Evolutionary conservation across 768 basidiomycete species (phyloP), one percentile per base, ranked within the genome.

Genomic region (Rickenella mellea): DNA sequence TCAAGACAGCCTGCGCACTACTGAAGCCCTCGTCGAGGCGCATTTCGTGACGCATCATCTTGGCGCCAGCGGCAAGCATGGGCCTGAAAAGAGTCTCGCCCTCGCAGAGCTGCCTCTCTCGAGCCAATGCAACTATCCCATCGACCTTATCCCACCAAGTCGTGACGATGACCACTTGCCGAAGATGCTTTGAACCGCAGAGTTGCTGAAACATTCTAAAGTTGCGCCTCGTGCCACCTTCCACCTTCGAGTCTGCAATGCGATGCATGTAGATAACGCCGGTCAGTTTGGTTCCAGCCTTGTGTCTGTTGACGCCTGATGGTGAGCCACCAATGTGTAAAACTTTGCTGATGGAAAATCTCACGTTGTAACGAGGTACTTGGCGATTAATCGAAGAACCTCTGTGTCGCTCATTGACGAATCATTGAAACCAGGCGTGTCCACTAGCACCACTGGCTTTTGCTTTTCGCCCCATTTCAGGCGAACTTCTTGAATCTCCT

Each of bases 1-100:
- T 62, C 0, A 80, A 45, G 40, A 76, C 63, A 7, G 49, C 46
- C 0, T 61, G 64, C 0, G 71, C 69, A 2, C 71, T 71, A 14
- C 61, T 48, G 4, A 63, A 42, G 3, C 62, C 66, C 32, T 65
- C 64, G 27, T 35, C 43, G 5, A n/a, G 11, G 0, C 48, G 49
- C 4, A 40, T 31, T 40, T 49, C 48, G 46, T 51, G 50, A 12
- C 53, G 53, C 24, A 40, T 8, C 5, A 51, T 2, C 8, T 22
- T 33, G 17, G 53, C 40, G 21, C 53, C 53, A 1, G 19, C 5
- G 17, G 33, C 39, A 36, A 53, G 6, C 19, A 47, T 44, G 22
- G 44, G 40, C 43, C 45, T 46, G 51, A 55, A 51, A 39, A 49
- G 49, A 12, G 22, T 22, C 5, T 17, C 32, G 22, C 49, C 42